A percentile compares a stretch with the other conserved stretches of the same genome.
Evolutionary conservation across 352 stramenopile species (phyloP).

Genomic region (Globisporangium middletonii): DNA sequence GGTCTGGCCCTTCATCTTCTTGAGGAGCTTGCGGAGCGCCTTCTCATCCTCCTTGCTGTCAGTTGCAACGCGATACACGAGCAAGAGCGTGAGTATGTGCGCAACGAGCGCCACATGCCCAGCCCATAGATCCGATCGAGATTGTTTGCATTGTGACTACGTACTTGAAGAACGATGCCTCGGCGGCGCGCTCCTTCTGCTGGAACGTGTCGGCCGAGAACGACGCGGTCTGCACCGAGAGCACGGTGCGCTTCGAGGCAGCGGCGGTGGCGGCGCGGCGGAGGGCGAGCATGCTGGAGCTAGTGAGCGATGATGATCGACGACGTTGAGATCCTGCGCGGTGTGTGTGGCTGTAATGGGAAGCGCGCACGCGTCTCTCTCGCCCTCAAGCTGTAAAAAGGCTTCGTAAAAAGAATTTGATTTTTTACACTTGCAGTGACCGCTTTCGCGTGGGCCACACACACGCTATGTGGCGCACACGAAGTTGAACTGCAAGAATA

Average conservation of each 20-base stretch:
- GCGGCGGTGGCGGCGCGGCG: slow-evolving; percentile 42
- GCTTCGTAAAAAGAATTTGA: too few relatives aligned
- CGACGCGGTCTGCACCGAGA: slow-evolving; percentile 41
- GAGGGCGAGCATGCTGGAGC: slow-evolving; percentile 53
- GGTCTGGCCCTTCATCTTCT: slow-evolving; percentile 84
- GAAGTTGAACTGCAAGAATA: too few relatives aligned
- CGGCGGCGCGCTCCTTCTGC: slow-evolving; percentile 76
- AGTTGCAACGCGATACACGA: neutral
- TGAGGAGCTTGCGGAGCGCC: slow-evolving; percentile 76
- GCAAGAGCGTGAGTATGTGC: neutral
- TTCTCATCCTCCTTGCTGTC: slow-evolving; percentile 85
- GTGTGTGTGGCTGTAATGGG: neutral
- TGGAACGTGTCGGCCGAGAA: slow-evolving; percentile 34
- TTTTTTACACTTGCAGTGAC: too few relatives aligned
- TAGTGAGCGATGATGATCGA: neutral
- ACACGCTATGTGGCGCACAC: too few relatives aligned
- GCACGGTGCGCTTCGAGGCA: slow-evolving; percentile 37
- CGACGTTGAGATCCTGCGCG: neutral
- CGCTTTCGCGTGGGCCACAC: too few relatives aligned
- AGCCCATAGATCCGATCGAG: too few relatives aligned
- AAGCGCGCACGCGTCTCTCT: too few relatives aligned
- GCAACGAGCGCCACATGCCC: too few relatives aligned
- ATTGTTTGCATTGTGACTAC: slow-evolving; percentile 3
- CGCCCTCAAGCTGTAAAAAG: too few relatives aligned
- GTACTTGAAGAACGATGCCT: slow-evolving; percentile 85